Evolutionary conservation across 805 yeast genomes (phyloP).

Genomic region (Ogataea angusta): DNA sequence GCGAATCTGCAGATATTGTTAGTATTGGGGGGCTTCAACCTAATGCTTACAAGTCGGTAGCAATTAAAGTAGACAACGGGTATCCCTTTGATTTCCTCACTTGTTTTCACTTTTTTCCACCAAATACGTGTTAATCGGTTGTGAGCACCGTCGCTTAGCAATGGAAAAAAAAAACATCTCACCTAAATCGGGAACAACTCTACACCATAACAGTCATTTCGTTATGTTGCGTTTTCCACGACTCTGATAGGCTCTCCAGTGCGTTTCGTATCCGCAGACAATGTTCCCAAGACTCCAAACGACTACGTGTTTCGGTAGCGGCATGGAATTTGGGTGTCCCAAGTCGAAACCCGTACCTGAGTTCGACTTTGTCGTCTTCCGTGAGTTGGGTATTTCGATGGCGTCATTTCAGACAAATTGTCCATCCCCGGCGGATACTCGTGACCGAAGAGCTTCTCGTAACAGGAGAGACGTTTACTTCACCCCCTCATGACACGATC

Average conservation of each 20-base stretch:
- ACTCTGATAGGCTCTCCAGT: neutral
- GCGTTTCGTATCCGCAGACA: too few species aligned
- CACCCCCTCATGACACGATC: too few species aligned
- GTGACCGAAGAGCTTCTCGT: too few species aligned
- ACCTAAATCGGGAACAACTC: constrained; percentile 5
- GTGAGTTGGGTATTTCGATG: too few species aligned
- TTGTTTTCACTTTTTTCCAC: constrained; percentile 12
- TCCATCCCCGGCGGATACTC: too few species aligned
- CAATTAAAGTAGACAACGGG: constrained; percentile 1
- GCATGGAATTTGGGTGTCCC: too few species aligned
- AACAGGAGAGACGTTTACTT: too few species aligned
- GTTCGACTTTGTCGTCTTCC: too few species aligned
- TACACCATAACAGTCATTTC: constrained; percentile 4
- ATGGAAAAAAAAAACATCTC: constrained; percentile 10
- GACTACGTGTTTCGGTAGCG: too few species aligned
- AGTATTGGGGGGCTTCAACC: constrained; percentile 4
- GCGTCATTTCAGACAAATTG: too few species aligned
- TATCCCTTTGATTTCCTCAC: constrained; percentile 9
- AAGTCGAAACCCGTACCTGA: too few species aligned
- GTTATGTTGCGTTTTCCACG: neutral
- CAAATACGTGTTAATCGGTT: constrained; percentile 13
- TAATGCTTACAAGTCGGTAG: neutral
- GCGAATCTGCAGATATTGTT: constrained; percentile 11
- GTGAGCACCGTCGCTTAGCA: constrained; percentile 11
- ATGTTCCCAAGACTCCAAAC: neutral